These are phyloP conservation scores for Starmerella ratchasimensis DNA, from an alignment of 805 yeast species.

Conservation along the genomic window DNA sequence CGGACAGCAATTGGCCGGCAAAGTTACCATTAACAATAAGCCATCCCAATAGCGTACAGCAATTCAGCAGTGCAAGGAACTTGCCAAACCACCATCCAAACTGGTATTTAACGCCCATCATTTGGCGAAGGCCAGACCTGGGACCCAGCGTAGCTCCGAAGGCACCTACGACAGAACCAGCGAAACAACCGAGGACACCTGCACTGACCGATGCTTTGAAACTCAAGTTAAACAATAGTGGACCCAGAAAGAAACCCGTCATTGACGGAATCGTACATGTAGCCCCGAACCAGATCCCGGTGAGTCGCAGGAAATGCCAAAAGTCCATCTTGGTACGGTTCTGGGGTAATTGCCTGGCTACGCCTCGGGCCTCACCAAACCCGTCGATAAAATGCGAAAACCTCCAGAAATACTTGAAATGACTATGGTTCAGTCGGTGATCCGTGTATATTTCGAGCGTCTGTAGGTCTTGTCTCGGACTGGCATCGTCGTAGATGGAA, in stretches of 20 bases:
- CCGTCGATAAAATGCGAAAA: constrained; percentile 31
- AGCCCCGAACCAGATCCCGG: constrained; percentile 73
- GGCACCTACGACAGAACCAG: constrained; percentile 69
- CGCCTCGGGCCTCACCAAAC: constrained; percentile 61
- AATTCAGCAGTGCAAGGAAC: constrained; percentile 55
- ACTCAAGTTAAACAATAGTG: constrained; percentile 54
- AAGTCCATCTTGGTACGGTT: constrained; percentile 32
- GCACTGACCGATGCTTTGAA: constrained; percentile 47
- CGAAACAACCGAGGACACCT: constrained; percentile 47
- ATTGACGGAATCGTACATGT: constrained; percentile 81
- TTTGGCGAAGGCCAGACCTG: constrained; percentile 75
- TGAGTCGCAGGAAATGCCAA: constrained; percentile 29
- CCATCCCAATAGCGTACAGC: constrained; percentile 81
- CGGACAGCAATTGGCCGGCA: constrained; percentile 69
- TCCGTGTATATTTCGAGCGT: constrained; percentile 12
- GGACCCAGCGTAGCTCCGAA: constrained; percentile 84
- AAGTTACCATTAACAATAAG: constrained; percentile 79
- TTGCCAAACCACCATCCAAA: constrained; percentile 83
- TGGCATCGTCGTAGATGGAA: no score
- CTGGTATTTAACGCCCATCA: constrained; percentile 66
- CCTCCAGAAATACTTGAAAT: constrained; percentile 20
- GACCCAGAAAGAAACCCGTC: constrained; percentile 70
- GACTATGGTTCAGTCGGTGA: constrained; percentile 10
- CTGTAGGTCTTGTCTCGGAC: no score
- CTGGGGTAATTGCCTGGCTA: constrained; percentile 57